Conservation (phyloP, 768 basidiomycete genomes). For the Hemileccinum impolitum region DNA sequence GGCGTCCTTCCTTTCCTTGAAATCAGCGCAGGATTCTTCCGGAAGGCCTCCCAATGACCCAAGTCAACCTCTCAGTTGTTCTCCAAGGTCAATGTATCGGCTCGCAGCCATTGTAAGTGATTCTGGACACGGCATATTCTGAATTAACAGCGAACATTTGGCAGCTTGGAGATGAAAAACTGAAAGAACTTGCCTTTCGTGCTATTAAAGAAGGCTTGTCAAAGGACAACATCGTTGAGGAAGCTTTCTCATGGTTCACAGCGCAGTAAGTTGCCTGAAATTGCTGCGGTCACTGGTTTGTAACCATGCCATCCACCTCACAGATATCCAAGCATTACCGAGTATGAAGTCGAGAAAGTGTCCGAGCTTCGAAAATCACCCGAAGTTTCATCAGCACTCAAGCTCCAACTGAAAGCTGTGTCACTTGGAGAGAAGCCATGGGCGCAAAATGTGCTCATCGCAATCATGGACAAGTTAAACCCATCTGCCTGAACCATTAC, state of each 20-base stretch:
- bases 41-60: not conserved
- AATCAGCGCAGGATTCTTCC: conserved; percentile 12
- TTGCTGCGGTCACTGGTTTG: not conserved
- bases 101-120: conserved; percentile 26
- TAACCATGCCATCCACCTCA: not conserved
- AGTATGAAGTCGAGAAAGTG: conserved; percentile 19
- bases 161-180: conserved; percentile 24
- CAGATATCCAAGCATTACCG: conserved; percentile 14
- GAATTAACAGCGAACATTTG: not conserved
- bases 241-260: conserved; percentile 31
- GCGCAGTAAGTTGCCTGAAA: conserved; percentile 22
- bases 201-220: conserved; percentile 24
- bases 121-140: not conserved
- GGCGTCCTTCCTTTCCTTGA: conserved; percentile 23
- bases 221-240: conserved; percentile 24
- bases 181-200: conserved; percentile 24
- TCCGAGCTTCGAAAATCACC: conserved; percentile 19
- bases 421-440: conserved; percentile 27
- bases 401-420: conserved; percentile 19
- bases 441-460: conserved; percentile 19
- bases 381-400: conserved; percentile 22
- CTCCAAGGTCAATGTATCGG: conserved; percentile 40
- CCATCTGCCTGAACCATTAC: conserved; percentile 5
- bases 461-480: conserved; percentile 24
- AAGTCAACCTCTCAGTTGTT: conserved; percentile 17